Evolutionary conservation across 192 early-diverging fungal genomes (phyloP).

Genomic region (Podila verticillata): DNA sequence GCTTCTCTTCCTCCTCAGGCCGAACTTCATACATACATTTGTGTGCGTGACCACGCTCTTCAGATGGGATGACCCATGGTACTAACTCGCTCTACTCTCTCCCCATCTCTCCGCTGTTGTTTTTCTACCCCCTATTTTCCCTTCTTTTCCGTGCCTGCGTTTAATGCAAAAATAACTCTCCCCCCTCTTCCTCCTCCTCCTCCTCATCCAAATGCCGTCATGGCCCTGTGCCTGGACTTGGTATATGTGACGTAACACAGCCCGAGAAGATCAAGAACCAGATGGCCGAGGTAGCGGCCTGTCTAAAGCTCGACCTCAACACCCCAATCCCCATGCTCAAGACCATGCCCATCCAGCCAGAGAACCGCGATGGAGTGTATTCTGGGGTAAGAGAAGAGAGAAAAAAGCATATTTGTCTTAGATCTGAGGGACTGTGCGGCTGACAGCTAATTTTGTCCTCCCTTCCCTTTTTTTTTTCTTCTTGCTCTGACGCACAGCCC

Average conservation of each 20-base stretch:
- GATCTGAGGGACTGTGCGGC: neutral
- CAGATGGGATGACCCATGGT: too few species aligned
- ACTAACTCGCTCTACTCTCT: too few species aligned
- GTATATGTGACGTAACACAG: neutral
- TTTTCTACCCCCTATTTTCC: too few species aligned
- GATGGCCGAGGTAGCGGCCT: conserved; percentile 46
- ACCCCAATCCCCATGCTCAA: conserved; percentile 48
- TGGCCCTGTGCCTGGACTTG: neutral
- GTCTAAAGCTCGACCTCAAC: conserved; percentile 40
- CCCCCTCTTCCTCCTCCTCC: neutral
- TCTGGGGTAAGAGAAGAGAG: conserved; percentile 16
- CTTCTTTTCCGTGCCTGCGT: too few species aligned
- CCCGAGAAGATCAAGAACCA: conserved; percentile 51
- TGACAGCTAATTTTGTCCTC: neutral
- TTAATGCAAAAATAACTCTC: too few species aligned
- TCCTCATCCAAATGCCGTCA: neutral
- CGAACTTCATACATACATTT: too few species aligned
- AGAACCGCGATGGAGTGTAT: conserved; percentile 20
- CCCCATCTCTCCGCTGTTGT: too few species aligned
- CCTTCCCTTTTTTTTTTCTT: neutral
- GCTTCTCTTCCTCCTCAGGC: too few species aligned
- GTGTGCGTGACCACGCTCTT: too few species aligned
- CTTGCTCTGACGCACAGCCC: neutral
- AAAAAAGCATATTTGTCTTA: neutral
- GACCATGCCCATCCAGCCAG: conserved; percentile 31